Evolutionary conservation across 352 stramenopile species (phyloP), one percentile per base, ranked within the genome.

Genomic region (Aphanomyces stellatus): DNA sequence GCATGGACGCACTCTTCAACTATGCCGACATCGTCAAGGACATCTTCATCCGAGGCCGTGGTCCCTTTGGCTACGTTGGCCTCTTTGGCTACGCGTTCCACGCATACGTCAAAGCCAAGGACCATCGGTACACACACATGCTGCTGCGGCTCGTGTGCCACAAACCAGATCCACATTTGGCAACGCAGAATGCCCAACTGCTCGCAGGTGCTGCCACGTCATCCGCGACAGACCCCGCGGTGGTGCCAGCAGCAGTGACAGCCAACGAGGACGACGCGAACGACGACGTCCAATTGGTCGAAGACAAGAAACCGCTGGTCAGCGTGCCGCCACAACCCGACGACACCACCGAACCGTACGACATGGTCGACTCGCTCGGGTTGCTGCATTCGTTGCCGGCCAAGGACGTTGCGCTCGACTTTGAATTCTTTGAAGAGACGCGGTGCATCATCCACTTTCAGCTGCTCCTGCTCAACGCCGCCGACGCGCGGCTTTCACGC

Each of bases 371-470:
- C 27, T 69, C 95, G 24, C 77, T 95, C 31, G 76, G 76, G 10
- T 72, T 82, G 4, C 66, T 94, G 19, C 48, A 88, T 67, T 64
- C 84, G 63, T 69, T 95, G 19, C 85, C 82, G 1, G 65, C 80
- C 31, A 73, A 93, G 22, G 88, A 95, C 49, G 82, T 84, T 27
- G 77, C 85, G 15, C 74, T 96, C 3, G 85, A 93, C 53, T 70
- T 51, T 33, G 83, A 79, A 42, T 97, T 94, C 66, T 84, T 77
- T 43, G 91, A 97, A 53, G 91, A 98, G 75, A 95, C 88, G 30
- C 76, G 90, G 1, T 95, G 87, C 61, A 83, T 96, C 56, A 93
- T 97, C 56, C 88, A 97, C 67, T 84, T 98, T 41, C 82, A 97
- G 69, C 65, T 98, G n/a, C 71, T 97, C 31, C 70, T 97, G 62